Conservation (phyloP, 805 yeast species). For the Metschnikowia anglica region DNA sequence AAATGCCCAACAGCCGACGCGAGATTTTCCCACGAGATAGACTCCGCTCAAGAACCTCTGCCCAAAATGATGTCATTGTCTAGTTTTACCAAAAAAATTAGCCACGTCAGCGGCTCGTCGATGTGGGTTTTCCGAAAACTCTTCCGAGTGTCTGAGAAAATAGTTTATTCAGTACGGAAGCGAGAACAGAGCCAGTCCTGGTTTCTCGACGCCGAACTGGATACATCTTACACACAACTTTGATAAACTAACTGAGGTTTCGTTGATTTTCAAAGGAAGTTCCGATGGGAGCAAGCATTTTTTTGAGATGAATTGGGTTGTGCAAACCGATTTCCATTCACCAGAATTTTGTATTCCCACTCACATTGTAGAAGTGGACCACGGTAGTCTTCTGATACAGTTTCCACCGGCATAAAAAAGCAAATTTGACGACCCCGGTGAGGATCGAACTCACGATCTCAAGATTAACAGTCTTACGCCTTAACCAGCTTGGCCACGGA, state of each 20-base stretch:
- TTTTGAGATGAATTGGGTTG: no score
- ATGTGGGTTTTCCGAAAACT: neutral
- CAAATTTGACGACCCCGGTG: constrained; percentile 31
- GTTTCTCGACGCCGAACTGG: neutral
- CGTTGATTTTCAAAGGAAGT: constrained; percentile 1
- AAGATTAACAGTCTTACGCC: constrained; percentile 39
- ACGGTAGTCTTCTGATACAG: no score
- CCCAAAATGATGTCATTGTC: no score
- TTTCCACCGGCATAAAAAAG: no score
- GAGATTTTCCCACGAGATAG: no score
- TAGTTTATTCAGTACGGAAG: neutral
- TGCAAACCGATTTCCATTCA: no score
- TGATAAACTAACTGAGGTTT: constrained; percentile 1
- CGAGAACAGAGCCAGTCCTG: neutral
- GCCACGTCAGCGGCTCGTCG: no score
- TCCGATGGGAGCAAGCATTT: neutral
- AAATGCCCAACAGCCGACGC: neutral
- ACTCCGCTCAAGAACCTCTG: no score
- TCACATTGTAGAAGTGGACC: no score
- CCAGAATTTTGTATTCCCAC: no score
- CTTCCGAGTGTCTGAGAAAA: neutral
- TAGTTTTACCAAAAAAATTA: no score
- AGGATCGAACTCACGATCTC: constrained; percentile 40
- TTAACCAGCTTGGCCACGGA: constrained; percentile 35
- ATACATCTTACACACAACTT: constrained; percentile 1